Percentiles rank a stretch among this genome's conserved stretches.
Conservation (phyloP, 768 basidiomycete genomes). For the Agaricus sinodeliciosus region DNA sequence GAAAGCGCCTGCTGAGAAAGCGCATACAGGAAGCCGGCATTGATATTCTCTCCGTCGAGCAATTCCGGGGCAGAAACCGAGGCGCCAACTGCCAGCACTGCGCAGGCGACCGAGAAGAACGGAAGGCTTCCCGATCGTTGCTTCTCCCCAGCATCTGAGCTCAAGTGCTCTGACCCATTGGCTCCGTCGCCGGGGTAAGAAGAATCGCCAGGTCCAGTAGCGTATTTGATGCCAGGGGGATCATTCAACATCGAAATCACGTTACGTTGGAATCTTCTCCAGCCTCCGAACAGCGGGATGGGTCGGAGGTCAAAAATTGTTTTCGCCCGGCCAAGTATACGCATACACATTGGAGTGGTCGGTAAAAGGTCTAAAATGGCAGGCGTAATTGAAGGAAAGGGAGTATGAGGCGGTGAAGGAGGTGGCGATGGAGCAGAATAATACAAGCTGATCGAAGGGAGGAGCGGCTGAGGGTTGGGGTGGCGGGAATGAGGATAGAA, state of each 20-base stretch:
- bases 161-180: background rate
- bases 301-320: constrained; percentile 20
- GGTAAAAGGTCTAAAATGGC: constrained; percentile 30
- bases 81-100: constrained; percentile 55
- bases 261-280: constrained; percentile 5
- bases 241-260: constrained; percentile 1
- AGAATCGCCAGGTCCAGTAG: constrained; percentile 38
- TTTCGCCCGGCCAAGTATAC: constrained; percentile 20
- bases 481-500: constrained; percentile 15
- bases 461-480: constrained; percentile 22
- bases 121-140: constrained; percentile 20
- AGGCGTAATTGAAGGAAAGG: constrained; percentile 23
- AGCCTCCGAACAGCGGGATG: constrained; percentile 18
- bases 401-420: background rate
- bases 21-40: constrained; percentile 27
- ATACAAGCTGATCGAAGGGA: constrained; percentile 25
- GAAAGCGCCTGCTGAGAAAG: constrained; percentile 31
- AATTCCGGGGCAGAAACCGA: constrained; percentile 11
- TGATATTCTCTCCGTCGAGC: constrained; percentile 10
- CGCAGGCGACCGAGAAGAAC: constrained; percentile 55
- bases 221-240: constrained; percentile 33
- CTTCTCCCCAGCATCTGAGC: background rate
- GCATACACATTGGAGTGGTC: constrained; percentile 17
- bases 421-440: constrained; percentile 14
- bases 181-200: constrained; percentile 7